These are phyloP conservation scores for Phoma sp. DNA, from an alignment of 2,329 filamentous ascomycete species.

Conservation along the genomic window DNA sequence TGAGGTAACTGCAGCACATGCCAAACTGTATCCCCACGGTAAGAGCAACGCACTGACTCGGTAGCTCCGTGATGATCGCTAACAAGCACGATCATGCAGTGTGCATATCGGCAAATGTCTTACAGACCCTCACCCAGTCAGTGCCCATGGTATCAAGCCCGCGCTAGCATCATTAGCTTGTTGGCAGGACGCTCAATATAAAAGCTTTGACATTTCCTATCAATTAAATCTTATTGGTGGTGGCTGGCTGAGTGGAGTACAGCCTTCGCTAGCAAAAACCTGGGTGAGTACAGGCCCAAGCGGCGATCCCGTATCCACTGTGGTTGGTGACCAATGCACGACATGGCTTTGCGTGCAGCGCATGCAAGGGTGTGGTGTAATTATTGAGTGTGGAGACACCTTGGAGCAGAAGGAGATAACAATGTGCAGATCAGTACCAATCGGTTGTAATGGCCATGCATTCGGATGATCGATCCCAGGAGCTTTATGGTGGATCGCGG, in stretches of 20 bases:
- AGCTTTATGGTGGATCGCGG: neutral
- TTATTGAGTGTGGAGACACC: neutral
- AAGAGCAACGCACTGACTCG: slow-evolving; percentile 1
- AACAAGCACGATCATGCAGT: slow-evolving; percentile 19
- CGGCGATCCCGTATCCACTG: neutral
- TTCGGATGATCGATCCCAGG: neutral
- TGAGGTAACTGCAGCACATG: slow-evolving; percentile 2
- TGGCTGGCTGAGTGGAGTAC: slow-evolving; percentile 20
- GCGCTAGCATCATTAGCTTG: slow-evolving; percentile 8
- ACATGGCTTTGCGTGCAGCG: slow-evolving; percentile 2
- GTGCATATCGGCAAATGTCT: slow-evolving; percentile 24
- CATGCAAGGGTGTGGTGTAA: neutral
- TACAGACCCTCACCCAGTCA: slow-evolving; percentile 10
- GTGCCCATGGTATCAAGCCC: slow-evolving; percentile 10
- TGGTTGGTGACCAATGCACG: neutral
- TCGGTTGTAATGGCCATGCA: neutral
- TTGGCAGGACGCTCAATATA: slow-evolving; percentile 12
- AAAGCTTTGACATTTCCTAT: slow-evolving; percentile 15
- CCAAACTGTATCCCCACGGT: neutral
- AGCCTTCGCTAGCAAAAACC: slow-evolving; percentile 20
- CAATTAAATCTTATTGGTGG: slow-evolving; percentile 22
- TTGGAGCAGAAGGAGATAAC: neutral
- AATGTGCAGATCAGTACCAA: neutral
- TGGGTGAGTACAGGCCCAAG: slow-evolving; percentile 1
- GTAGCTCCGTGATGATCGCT: slow-evolving; percentile 14